Evolutionary conservation across 306 rosid genomes (phyloP), one percentile per base, ranked within the genome.

Genomic region (Lupinus albus): DNA sequence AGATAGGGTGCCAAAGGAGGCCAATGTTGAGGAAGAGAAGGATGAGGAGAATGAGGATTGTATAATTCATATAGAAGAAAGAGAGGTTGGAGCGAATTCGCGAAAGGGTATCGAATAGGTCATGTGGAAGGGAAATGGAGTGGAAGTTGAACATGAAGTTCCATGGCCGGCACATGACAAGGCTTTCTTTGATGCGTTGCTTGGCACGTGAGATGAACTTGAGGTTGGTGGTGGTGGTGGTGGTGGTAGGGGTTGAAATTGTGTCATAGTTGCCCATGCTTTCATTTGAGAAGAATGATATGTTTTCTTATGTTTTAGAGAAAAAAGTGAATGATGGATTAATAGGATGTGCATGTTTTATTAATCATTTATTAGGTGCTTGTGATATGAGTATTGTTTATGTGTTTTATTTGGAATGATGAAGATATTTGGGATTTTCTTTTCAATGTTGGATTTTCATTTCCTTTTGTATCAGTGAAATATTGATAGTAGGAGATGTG

Each of bases 141-240:
- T 18, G 78, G 62, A 63, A 7, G 47, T 80, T 52, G 87, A 83
- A 73, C 88, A 88, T 77, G 53, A 79, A 0, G 52, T 77, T 83
- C 96, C 96, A 91, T 68, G 97, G 89, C n/a, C 93, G 88, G 71
- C 93, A 85, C 28, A 79, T 55, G 21, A 77, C 84, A 1, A 91
- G 81, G 0, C 88, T 89, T 4, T 54, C 67, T 66, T 68, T 83
- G 84, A 86, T 68, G 7, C 86, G 76, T 1, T 80, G 76, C 30
- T 25, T 78, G 70, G 70, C 78, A 78, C 78, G 82, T 71, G 82
- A 28, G 59, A 78, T 32, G 66, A 58, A 78, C 16, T 78, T 74
- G 30, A 66, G 78, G 45, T 72, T 78, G 0, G 73, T 50, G 1
- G 41, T 36, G 87, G 11, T 1, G 75, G 68, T 4, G 8, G n/a